phyloP scores from a whole-genome alignment of 2,329 filamentous ascomycete genomes.

The Cladosporium sp. region DNA sequence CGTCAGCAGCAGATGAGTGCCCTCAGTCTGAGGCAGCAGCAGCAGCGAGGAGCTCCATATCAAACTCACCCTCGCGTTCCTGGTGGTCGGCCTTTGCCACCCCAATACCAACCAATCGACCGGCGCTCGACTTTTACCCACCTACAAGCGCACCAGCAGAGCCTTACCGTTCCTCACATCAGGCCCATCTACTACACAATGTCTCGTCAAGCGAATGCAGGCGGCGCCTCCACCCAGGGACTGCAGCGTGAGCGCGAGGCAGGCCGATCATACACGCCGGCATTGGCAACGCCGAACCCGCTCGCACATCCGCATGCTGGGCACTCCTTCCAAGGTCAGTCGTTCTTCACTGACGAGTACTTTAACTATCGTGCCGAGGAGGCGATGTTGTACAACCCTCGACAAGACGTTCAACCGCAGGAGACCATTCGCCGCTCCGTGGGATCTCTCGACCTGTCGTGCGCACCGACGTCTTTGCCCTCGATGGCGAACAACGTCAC shows the following conservation, averaged over 20 bases:
- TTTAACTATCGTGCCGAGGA: conserved; percentile 11
- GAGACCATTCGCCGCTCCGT: neutral
- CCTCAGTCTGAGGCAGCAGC: neutral
- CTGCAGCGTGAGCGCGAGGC: neutral
- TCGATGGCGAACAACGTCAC: neutral
- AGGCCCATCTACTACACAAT: neutral
- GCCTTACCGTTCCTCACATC: neutral
- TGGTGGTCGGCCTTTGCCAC: neutral
- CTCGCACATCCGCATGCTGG: neutral
- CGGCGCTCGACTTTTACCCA: neutral
- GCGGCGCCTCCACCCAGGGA: neutral
- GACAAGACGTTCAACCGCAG: neutral
- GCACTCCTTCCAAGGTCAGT: neutral
- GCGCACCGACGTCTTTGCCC: neutral
- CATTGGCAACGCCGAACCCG: neutral
- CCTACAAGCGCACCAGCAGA: neutral
- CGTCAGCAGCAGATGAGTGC: neutral
- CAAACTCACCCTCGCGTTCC: neutral
- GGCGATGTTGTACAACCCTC: conserved; percentile 1
- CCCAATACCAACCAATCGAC: neutral
- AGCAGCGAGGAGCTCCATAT: neutral
- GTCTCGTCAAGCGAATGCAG: neutral
- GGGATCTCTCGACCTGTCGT: neutral
- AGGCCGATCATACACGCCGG: neutral
- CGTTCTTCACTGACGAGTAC: conserved; percentile 12